These are phyloP conservation scores for Macrophomina pseudophaseolina DNA, from an alignment of 2,329 filamentous ascomycete species.

Conservation along the genomic window DNA sequence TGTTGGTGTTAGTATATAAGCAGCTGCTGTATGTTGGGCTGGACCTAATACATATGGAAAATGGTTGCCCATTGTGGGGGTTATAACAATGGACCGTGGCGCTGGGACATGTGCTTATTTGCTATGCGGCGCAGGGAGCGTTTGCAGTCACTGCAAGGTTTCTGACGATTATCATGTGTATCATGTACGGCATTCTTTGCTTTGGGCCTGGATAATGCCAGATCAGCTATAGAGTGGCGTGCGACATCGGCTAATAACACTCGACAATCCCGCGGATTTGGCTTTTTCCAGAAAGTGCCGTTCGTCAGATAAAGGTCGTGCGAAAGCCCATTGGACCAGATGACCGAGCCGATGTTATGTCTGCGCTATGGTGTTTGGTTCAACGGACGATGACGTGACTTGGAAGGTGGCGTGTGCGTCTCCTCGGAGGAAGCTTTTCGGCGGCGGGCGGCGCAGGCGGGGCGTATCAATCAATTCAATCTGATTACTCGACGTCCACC, in stretches of 20 bases:
- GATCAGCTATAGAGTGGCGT: neutral
- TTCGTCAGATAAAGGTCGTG: neutral
- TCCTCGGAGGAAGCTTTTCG: slow-evolving; percentile 21
- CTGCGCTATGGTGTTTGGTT: slow-evolving; percentile 3
- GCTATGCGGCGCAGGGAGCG: too few species aligned
- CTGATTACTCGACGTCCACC: slow-evolving; percentile 15
- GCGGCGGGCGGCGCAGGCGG: slow-evolving; percentile 4
- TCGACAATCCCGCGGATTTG: neutral
- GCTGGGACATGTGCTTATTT: neutral
- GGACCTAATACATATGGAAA: neutral
- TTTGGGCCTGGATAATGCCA: neutral
- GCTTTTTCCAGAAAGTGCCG: too few species aligned
- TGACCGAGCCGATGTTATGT: neutral
- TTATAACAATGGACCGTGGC: neutral
- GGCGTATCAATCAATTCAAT: slow-evolving; percentile 21
- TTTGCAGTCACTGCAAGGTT: neutral
- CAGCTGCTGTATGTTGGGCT: neutral
- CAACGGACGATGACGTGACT: slow-evolving; percentile 16
- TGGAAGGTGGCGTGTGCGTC: slow-evolving; percentile 9
- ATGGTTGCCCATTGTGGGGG: neutral
- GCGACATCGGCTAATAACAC: too few species aligned
- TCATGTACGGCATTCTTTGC: neutral
- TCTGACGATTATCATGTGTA: neutral
- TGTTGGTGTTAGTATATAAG: neutral
- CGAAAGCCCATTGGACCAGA: neutral